These are phyloP conservation scores for Lentinula novae-zelandiae DNA, from an alignment of 1,284 basidiomycete genomes.

Conservation along the genomic window DNA sequence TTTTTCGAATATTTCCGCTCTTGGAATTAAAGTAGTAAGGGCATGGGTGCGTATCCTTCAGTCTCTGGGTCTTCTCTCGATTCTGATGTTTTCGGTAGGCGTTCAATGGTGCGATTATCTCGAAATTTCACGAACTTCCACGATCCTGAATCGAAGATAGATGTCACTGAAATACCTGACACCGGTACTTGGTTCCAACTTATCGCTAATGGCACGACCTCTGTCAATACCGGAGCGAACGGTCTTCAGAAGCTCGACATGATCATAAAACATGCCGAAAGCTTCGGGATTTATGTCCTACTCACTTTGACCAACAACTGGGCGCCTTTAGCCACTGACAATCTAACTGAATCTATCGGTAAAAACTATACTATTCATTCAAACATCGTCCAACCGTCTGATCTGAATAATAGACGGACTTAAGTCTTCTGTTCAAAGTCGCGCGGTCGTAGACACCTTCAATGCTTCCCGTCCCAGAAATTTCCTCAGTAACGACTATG, in stretches of 20 bases:
- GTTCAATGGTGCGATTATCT: conserved; percentile 44
- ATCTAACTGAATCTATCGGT: conserved; percentile 18
- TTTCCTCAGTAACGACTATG: conserved; percentile 57
- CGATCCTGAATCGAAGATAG: conserved; percentile 23
- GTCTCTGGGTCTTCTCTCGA: not conserved
- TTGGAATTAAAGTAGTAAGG: conserved; percentile 59
- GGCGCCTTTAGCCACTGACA: conserved; percentile 40
- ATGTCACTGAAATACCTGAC: conserved; percentile 50
- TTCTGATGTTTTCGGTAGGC: conserved; percentile 25
- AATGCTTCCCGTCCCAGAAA: conserved; percentile 46
- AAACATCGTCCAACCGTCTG: not conserved
- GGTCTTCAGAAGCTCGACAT: conserved; percentile 68
- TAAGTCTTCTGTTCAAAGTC: conserved; percentile 14
- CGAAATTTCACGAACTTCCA: not conserved
- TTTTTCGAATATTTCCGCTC: conserved; percentile 50
- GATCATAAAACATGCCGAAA: conserved; percentile 53
- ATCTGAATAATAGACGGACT: conserved; percentile 8
- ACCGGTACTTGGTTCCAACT: conserved; percentile 58
- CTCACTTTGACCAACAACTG: conserved; percentile 72
- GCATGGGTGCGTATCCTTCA: conserved; percentile 41
- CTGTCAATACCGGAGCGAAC: conserved; percentile 59
- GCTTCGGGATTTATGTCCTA: conserved; percentile 56
- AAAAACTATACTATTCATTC: not conserved
- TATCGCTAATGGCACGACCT: conserved; percentile 40
- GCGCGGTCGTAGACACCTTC: conserved; percentile 26